Evolutionary conservation across 768 basidiomycete genomes (phyloP).

Genomic region (Suillus bovinus): DNA sequence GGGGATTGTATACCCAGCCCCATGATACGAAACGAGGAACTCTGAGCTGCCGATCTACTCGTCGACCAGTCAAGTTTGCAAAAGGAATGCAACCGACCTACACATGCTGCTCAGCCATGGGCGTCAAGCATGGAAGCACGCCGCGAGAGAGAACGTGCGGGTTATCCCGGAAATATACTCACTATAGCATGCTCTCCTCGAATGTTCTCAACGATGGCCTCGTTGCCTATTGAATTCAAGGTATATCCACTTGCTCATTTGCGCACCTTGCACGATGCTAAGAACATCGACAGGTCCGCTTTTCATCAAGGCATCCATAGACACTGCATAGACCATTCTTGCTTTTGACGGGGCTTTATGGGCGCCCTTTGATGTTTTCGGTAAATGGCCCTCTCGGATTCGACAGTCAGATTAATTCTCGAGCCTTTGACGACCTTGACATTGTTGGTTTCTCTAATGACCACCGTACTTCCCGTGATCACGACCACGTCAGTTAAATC

Average conservation of each 20-base stretch:
- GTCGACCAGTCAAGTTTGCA: not conserved
- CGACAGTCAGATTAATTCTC: not conserved
- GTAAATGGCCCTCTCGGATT: not conserved
- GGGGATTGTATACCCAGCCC: not conserved
- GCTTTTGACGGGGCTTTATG: not conserved
- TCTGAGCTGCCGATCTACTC: not conserved
- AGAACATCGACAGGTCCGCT: not conserved
- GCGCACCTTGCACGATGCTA: not conserved
- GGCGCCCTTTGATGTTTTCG: not conserved
- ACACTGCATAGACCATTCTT: not conserved
- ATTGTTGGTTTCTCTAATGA: not conserved
- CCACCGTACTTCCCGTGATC: not conserved
- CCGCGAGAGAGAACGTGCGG: not conserved
- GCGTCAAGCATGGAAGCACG: not conserved
- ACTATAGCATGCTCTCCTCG: not conserved
- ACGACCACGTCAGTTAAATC: not conserved
- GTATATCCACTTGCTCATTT: not conserved
- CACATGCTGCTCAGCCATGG: not conserved
- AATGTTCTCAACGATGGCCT: not conserved
- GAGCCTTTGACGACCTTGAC: not conserved
- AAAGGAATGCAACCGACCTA: not conserved
- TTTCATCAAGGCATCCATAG: not conserved
- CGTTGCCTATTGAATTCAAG: not conserved
- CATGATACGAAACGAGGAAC: not conserved
- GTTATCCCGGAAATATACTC: not conserved